Percentiles rank a stretch among this genome's conserved stretches.
These are phyloP conservation scores for Vicia sativa DNA, from an alignment of 306 rosid species.

Conservation along the genomic window DNA sequence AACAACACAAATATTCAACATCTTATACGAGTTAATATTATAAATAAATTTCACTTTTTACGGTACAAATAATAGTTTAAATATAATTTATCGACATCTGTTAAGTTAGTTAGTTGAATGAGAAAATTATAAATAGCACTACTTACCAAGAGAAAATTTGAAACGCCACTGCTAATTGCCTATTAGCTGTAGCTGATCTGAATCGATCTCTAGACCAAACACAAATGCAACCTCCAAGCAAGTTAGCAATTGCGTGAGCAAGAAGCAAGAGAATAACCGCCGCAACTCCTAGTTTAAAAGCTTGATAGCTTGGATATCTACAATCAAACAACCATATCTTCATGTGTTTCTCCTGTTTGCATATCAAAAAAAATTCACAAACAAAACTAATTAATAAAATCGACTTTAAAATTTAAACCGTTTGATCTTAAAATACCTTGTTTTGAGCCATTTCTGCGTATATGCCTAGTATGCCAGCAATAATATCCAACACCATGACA, in stretches of 20 bases:
- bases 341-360: conserved; percentile 57
- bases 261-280: conserved; percentile 59
- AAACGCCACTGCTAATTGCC: conserved; percentile 50
- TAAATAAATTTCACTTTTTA: too few relatives aligned
- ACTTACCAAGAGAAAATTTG: conserved; percentile 71
- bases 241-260: conserved; percentile 61
- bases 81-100: neutral
- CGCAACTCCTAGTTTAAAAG: conserved; percentile 76
- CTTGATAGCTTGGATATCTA: conserved; percentile 68
- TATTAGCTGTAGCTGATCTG: conserved; percentile 49
- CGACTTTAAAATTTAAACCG: too few relatives aligned
- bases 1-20: neutral
- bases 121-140: neutral
- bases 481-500: conserved; percentile 64
- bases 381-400: neutral
- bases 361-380: neutral
- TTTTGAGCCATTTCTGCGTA: conserved; percentile 69
- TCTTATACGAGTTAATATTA: too few relatives aligned
- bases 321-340: conserved; percentile 65
- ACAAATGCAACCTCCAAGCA: conserved; percentile 75
- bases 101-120: too few relatives aligned
- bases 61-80: too few relatives aligned
- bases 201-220: conserved; percentile 47
- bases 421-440: conserved; percentile 55
- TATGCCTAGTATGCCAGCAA: conserved; percentile 84